A percentile compares a stretch with the other conserved stretches of the same genome.
These are phyloP conservation scores for Aspergillus sp. DNA, from an alignment of 2,329 filamentous ascomycete genomes.

Conservation along the genomic window DNA sequence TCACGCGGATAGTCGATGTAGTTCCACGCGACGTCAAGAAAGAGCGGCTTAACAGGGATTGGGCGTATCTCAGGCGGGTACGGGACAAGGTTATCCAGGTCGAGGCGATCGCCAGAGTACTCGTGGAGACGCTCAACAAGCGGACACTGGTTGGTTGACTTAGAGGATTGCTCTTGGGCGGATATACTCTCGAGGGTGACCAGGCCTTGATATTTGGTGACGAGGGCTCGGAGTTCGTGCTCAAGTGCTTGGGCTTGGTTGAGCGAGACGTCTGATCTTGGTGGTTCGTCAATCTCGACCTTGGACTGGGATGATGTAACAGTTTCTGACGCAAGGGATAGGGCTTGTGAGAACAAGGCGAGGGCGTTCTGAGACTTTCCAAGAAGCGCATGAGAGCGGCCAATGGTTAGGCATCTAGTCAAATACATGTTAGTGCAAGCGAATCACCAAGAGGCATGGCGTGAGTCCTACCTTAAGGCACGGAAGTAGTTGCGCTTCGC, in stretches of 20 bases:
- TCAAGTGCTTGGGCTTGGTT: constrained; percentile 60
- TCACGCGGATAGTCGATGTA: constrained; percentile 88
- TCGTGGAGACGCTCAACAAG: constrained; percentile 73
- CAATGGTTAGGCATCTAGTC: constrained; percentile 73
- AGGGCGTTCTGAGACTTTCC: constrained; percentile 74
- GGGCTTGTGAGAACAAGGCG: constrained; percentile 75
- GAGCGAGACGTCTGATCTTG: constrained; percentile 66
- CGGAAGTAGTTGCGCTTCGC: constrained; percentile 80
- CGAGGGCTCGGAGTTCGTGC: constrained; percentile 65
- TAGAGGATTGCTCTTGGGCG: constrained; percentile 46
- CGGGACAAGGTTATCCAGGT: constrained; percentile 77
- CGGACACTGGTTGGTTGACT: constrained; percentile 51
- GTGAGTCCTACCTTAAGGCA: constrained; percentile 69
- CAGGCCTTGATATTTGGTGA: constrained; percentile 79
- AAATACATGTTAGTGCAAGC: constrained; percentile 5
- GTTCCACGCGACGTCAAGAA: constrained; percentile 96
- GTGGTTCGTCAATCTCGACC: constrained; percentile 49
- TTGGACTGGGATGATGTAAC: constrained; percentile 48
- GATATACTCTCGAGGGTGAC: constrained; percentile 74
- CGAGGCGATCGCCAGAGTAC: constrained; percentile 69
- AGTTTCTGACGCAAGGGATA: constrained; percentile 59
- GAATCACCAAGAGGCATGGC: neutral
- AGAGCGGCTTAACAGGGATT: constrained; percentile 90
- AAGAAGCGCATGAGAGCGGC: constrained; percentile 76
- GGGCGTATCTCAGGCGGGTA: constrained; percentile 82